A percentile compares a stretch with the other conserved stretches of the same genome.
Evolutionary conservation across 2,329 filamentous ascomycete genomes (phyloP).

Genomic region (Alternaria dauci): DNA sequence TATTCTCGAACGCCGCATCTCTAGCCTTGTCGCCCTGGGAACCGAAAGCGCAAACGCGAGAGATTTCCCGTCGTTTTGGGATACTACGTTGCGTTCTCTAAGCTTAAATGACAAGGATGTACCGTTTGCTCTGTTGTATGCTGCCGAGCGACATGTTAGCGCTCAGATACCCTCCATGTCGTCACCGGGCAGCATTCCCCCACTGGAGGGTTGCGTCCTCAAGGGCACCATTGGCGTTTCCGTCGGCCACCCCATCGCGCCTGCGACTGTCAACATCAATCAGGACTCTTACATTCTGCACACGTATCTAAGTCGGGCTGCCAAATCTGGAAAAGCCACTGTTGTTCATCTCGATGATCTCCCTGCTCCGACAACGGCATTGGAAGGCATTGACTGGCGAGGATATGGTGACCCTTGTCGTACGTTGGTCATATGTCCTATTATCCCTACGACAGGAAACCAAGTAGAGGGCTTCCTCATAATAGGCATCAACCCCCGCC

Average conservation of each 20-base stretch:
- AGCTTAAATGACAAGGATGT: conserved; percentile 69
- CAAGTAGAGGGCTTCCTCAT: conserved; percentile 53
- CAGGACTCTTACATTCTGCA: conserved; percentile 31
- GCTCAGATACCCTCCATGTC: conserved; percentile 27
- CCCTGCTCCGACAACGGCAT: conserved; percentile 34
- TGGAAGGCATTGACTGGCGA: conserved; percentile 42
- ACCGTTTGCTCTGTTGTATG: conserved; percentile 39
- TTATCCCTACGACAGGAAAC: conserved; percentile 46
- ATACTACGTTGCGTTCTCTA: conserved; percentile 69
- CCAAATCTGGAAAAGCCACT: conserved; percentile 37
- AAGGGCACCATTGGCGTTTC: conserved; percentile 39
- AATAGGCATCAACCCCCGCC: conserved; percentile 51
- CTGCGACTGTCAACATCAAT: conserved; percentile 33
- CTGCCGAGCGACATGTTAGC: conserved; percentile 22
- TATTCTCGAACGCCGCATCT: conserved; percentile 33
- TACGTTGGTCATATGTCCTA: conserved; percentile 47
- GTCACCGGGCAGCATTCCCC: conserved; percentile 23
- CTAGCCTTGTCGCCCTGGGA: conserved; percentile 70
- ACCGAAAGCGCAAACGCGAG: conserved; percentile 74
- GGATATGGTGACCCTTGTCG: conserved; percentile 49
- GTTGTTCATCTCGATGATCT: conserved; percentile 43
- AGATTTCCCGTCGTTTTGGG: conserved; percentile 75
- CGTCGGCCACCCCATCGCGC: conserved; percentile 36
- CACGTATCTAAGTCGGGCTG: conserved; percentile 37
- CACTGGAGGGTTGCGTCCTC: conserved; percentile 27